Evolutionary conservation across 805 yeast genomes (phyloP).

Genomic region (Lipomyces sp.): DNA sequence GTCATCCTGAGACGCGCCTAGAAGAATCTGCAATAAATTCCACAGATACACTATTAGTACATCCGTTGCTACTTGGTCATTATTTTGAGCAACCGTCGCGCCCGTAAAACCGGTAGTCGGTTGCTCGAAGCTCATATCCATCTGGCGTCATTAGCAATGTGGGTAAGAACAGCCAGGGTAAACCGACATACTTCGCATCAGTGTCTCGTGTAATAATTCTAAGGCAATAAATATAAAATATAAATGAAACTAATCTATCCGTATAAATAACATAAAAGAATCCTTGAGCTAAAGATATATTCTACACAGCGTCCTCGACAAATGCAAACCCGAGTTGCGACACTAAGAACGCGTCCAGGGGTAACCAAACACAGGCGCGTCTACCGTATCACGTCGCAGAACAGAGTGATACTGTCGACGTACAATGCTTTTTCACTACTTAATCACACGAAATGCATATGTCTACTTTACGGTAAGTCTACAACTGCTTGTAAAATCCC

Average conservation of each 20-base stretch:
- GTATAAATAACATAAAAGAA: neutral
- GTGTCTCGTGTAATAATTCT: neutral
- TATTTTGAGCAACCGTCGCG: neutral
- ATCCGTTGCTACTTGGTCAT: constrained; percentile 7
- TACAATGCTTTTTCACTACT: neutral
- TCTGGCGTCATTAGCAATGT: neutral
- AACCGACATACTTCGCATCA: neutral
- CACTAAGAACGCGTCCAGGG: neutral
- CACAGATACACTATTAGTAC: constrained; percentile 29
- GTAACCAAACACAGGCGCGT: neutral
- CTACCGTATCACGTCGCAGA: neutral
- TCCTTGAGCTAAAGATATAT: neutral
- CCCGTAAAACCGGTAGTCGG: neutral
- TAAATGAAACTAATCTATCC: neutral
- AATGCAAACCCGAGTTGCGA: neutral
- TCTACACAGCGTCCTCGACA: neutral
- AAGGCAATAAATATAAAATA: neutral
- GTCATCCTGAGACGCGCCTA: constrained; percentile 38
- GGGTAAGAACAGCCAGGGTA: neutral
- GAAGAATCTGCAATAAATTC: constrained; percentile 27
- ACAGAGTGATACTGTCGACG: neutral
- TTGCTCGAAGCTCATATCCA: constrained; percentile 3
- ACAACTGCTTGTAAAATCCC: neutral
- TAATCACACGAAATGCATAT: neutral
- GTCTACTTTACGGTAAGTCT: neutral